A percentile compares a stretch with the other conserved stretches of the same genome.
phyloP scores from a whole-genome alignment of 371 early-diverging fungal genomes.

The Funneliformis caledonium region DNA sequence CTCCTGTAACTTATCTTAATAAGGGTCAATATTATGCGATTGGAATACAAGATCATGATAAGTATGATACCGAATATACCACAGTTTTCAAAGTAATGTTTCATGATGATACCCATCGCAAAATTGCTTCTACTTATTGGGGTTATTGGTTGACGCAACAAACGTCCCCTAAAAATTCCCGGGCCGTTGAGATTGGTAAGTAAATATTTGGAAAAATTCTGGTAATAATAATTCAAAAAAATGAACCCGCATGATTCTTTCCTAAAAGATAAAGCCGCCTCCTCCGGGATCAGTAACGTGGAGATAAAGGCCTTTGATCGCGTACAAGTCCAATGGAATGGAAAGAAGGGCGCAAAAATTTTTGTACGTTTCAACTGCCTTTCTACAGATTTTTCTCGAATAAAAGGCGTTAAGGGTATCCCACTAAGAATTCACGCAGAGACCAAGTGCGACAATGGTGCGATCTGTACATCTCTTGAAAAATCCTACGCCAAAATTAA shows the following conservation, averaged over 20 bases:
- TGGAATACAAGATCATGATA: constrained; percentile 55
- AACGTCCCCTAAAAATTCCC: constrained; percentile 60
- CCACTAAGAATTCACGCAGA: constrained; percentile 71
- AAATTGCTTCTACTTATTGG: constrained; percentile 73
- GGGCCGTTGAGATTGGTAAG: constrained; percentile 70
- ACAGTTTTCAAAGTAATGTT: constrained; percentile 73
- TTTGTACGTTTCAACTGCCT: constrained; percentile 78
- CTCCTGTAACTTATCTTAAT: constrained; percentile 66
- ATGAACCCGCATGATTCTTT: not conserved
- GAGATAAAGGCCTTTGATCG: constrained; percentile 71
- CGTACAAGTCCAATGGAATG: constrained; percentile 78
- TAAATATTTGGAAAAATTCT: not conserved
- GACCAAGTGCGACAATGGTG: constrained; percentile 42
- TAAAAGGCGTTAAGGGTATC: constrained; percentile 87
- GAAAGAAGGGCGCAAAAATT: constrained; percentile 69
- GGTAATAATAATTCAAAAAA: not conserved
- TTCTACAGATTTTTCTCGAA: constrained; percentile 82
- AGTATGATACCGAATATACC: constrained; percentile 53
- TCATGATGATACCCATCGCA: constrained; percentile 76
- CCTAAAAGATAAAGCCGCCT: constrained; percentile 51
- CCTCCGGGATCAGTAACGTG: constrained; percentile 56
- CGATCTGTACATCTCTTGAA: constrained; percentile 49
- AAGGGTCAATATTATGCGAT: constrained; percentile 68
- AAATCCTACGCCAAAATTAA: constrained; percentile 70
- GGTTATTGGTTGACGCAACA: constrained; percentile 78